A percentile compares a stretch with the other conserved stretches of the same genome.
Conservation (phyloP, 139 green algal species). For the Coccomyxa sp. region DNA sequence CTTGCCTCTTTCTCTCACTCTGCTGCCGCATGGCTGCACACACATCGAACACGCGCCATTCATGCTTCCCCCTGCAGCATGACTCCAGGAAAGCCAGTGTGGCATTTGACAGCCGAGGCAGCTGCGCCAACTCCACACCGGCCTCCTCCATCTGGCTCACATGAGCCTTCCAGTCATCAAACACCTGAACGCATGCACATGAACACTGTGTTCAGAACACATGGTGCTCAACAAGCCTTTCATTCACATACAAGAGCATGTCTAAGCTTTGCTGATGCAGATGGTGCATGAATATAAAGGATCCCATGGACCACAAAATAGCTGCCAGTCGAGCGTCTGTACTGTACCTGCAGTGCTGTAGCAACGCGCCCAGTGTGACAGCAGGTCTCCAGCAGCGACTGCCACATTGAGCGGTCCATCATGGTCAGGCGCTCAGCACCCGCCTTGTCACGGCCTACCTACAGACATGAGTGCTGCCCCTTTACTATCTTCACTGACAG, state of each 20-base stretch:
- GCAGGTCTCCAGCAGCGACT: slow-evolving; percentile 40
- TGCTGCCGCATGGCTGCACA: slow-evolving; percentile 49
- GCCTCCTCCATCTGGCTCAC: background rate
- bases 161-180: slow-evolving; percentile 56
- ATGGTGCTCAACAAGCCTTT: background rate
- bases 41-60: slow-evolving; percentile 57
- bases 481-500: background rate
- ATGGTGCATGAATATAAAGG: too few species aligned
- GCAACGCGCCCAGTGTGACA: slow-evolving; percentile 29
- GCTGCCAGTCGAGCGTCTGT: too few species aligned
- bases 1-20: slow-evolving; percentile 37
- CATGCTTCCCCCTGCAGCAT: slow-evolving; percentile 26
- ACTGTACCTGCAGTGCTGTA: slow-evolving; percentile 27
- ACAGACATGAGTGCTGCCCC: background rate
- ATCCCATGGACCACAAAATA: too few species aligned
- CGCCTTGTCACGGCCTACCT: slow-evolving; percentile 18
- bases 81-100: slow-evolving; percentile 49
- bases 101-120: slow-evolving; percentile 37
- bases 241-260: background rate
- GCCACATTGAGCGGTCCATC: slow-evolving; percentile 38
- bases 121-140: background rate
- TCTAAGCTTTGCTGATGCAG: too few species aligned
- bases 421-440: slow-evolving; percentile 14
- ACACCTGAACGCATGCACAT: slow-evolving; percentile 24
- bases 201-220: background rate